A percentile compares a stretch with the other conserved stretches of the same genome.
phyloP scores from a whole-genome alignment of 2,329 filamentous ascomycete species.

The Neoscytalidium dimidiatum region DNA sequence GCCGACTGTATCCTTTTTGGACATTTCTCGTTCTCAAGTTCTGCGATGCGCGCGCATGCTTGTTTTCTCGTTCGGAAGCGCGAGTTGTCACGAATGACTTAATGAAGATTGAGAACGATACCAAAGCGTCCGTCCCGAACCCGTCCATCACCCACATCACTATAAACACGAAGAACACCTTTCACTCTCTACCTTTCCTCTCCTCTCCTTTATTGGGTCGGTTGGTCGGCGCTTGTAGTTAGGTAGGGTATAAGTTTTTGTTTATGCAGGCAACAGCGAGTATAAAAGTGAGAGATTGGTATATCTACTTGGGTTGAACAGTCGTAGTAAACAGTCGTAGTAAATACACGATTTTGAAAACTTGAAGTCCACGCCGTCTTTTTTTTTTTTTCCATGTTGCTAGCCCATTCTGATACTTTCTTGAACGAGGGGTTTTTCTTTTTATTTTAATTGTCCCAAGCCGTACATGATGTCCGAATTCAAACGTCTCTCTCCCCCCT shows the following conservation, averaged over 20 bases:
- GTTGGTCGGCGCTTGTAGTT: neutral
- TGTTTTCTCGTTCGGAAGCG: neutral
- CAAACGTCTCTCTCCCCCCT: too few relatives aligned
- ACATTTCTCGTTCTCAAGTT: neutral
- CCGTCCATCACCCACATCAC: neutral
- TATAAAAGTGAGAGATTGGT: neutral
- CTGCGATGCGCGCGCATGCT: neutral
- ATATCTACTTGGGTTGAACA: neutral
- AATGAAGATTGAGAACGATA: neutral
- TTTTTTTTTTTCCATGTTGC: neutral
- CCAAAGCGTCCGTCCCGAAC: neutral
- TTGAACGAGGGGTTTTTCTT: too few relatives aligned
- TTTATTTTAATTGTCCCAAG: too few relatives aligned
- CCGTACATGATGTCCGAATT: too few relatives aligned
- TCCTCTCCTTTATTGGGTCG: neutral
- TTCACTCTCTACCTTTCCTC: neutral
- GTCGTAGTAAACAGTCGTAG: neutral
- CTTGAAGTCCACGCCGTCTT: too few relatives aligned
- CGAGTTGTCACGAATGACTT: neutral
- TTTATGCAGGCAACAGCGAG: neutral
- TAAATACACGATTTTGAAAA: neutral
- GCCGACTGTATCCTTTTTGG: constrained; percentile 4
- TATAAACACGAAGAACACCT: neutral
- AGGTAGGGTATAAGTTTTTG: neutral
- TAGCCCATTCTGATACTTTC: too few relatives aligned